Evolutionary conservation across 2,329 filamentous ascomycete genomes (phyloP), one percentile per base, ranked within the genome.

Genomic region (Fusarium sp.): DNA sequence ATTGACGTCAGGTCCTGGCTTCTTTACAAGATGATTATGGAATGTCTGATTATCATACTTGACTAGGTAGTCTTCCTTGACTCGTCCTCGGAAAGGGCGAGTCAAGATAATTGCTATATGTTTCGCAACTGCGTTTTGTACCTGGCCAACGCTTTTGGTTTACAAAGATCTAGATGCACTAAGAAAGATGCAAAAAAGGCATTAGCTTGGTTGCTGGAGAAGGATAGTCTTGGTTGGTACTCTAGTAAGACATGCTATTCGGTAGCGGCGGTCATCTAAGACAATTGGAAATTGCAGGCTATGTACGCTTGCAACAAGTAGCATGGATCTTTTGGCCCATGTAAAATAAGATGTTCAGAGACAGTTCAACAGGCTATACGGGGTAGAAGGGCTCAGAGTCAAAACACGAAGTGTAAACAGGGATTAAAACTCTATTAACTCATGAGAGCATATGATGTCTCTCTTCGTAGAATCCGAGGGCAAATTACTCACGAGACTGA

Each of bases 81-180:
- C 8, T 14, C 12, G 14, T 32, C 10, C 9, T 24, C 20, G 5
- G 10, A 32, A 43, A 44, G 20, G 40, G 6, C 15, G 9, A 38
- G 26, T 44, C 24, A n/a, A 9, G 3, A 8, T 11, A n/a, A 28
- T 20, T n/a, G 2, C 9, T 21, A 26, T 19, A 12, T 44, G 17
- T 50, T 26, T 50, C 21, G 15, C 32, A 24, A 28, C 28, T 45
- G 36, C 24, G 11, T 30, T 34, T 20, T 32, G 20, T 63, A 39
- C 26, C 60, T 63, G 23, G 50, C 44, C 24, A 63, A 63, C 44
- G 58, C 20, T 50, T 30, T n/a, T 26, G 6, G 14, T 38, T 19
- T 21, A 30, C 8, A 19, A 40, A 9, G 38, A 19, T 20, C 39
- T n/a, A 57, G 58, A 28, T 12, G 14, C 38, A 21, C 19, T 11